Evolutionary conservation across 257 asterid species (phyloP).

Genomic region (Plantago ovata): DNA sequence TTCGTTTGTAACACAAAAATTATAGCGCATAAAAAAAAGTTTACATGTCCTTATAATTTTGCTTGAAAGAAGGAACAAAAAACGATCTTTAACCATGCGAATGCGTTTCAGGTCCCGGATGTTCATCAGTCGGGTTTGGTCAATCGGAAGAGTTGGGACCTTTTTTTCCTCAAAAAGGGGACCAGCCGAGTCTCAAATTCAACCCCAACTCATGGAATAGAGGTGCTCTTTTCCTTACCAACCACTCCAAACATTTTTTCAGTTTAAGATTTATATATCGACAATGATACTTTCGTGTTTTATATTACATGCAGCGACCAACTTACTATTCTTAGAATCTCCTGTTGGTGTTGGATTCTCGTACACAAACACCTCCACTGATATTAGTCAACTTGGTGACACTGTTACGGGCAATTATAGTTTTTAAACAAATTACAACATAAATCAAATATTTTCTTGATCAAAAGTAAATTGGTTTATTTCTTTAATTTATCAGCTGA

Average conservation of each 20-base stretch:
- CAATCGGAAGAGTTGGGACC: constrained; percentile 90
- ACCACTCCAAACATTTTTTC: too few relatives aligned
- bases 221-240: constrained; percentile 45
- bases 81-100: too few relatives aligned
- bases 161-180: constrained; percentile 56
- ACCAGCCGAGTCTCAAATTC: constrained; percentile 51
- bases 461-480: background rate
- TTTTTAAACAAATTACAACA: background rate
- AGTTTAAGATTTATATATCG: too few relatives aligned
- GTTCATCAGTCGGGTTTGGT: constrained; percentile 87
- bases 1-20: too few relatives aligned
- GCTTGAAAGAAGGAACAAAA: too few relatives aligned
- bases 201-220: constrained; percentile 72
- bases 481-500: constrained; percentile 37
- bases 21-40: too few relatives aligned
- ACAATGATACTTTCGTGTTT: too few relatives aligned
- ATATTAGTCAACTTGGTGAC: constrained; percentile 61
- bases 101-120: constrained; percentile 70
- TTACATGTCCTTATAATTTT: too few relatives aligned
- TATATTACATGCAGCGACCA: background rate
- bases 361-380: constrained; percentile 68
- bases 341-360: constrained; percentile 96
- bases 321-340: constrained; percentile 55
- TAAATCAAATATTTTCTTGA: background rate
- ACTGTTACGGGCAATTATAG: constrained; percentile 54